Conservation (phyloP, 2,329 filamentous ascomycete species). For the Fusarium nelsonii region DNA sequence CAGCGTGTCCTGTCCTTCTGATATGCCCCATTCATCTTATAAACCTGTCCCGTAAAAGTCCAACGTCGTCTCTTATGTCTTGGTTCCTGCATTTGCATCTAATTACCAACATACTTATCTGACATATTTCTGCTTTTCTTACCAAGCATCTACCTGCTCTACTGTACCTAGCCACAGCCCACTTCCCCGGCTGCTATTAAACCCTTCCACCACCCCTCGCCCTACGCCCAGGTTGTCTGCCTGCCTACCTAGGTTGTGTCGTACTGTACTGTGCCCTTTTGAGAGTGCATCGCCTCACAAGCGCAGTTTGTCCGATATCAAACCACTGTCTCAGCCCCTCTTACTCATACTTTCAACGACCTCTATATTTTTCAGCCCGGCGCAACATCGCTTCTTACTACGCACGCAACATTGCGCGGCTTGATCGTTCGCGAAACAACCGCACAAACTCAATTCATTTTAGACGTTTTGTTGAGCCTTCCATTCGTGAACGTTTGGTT, state of each 20-base stretch:
- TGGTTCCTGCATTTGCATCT: conserved; percentile 33
- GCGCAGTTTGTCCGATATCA: conserved; percentile 17
- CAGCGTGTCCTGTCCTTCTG: conserved; percentile 46
- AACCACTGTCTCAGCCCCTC: conserved; percentile 27
- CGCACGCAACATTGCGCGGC: conserved; percentile 31
- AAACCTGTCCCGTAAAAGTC: conserved; percentile 39
- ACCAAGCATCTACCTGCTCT: not conserved
- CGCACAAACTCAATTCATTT: conserved; percentile 25
- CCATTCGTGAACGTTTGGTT: conserved; percentile 39
- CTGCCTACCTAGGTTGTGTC: not conserved
- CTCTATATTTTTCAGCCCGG: conserved; percentile 39
- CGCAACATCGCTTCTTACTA: conserved; percentile 37
- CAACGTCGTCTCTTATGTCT: conserved; percentile 35
- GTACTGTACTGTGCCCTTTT: conserved; percentile 10
- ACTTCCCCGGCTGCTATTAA: conserved; percentile 39
- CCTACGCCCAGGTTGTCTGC: conserved; percentile 3
- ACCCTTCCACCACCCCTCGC: conserved; percentile 30
- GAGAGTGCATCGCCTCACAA: conserved; percentile 41
- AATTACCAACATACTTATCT: conserved; percentile 6
- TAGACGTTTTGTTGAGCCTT: conserved; percentile 27
- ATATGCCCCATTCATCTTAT: conserved; percentile 34
- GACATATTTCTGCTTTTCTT: not conserved
- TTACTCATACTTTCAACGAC: conserved; percentile 39
- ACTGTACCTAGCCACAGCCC: conserved; percentile 36
- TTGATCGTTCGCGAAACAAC: conserved; percentile 36